A percentile compares a stretch with the other conserved stretches of the same genome.
Conservation (phyloP, 2,329 filamentous ascomycete genomes). For the Aureobasidium sp. region DNA sequence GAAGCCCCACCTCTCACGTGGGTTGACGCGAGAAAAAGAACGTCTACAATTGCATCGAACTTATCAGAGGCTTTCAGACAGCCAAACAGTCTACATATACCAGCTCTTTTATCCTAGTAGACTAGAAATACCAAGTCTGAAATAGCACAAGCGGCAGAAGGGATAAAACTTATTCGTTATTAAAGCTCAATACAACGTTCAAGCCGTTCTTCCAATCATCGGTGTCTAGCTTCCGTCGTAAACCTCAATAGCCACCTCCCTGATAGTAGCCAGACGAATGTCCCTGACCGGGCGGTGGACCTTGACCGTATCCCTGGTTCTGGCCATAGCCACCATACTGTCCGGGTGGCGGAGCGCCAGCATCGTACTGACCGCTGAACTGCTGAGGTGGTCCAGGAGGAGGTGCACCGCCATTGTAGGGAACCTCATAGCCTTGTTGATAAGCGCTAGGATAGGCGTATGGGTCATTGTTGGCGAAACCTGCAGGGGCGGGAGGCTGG, state of each 20-base stretch:
- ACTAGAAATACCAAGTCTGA: too few species aligned
- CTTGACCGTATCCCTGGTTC: slow-evolving; percentile 2
- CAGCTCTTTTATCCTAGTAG: too few species aligned
- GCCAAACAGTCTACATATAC: too few species aligned
- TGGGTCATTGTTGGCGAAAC: slow-evolving; percentile 24
- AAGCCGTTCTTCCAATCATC: not conserved
- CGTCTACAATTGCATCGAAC: too few species aligned
- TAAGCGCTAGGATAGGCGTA: slow-evolving; percentile 29
- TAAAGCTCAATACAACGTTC: not conserved
- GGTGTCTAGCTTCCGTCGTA: not conserved
- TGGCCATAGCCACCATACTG: slow-evolving; percentile 5
- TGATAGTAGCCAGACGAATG: slow-evolving; percentile 4
- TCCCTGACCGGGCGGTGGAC: not conserved
- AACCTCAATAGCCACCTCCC: slow-evolving; percentile 1
- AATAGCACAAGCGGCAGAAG: too few species aligned
- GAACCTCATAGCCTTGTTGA: slow-evolving; percentile 30
- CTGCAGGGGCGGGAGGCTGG: slow-evolving; percentile 22
- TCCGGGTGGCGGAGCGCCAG: not conserved
- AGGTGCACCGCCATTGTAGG: slow-evolving; percentile 19
- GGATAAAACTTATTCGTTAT: not conserved
- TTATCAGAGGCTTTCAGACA: too few species aligned
- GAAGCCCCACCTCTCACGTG: too few species aligned
- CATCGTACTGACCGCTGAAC: not conserved
- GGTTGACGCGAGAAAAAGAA: too few species aligned
- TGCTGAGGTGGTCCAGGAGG: not conserved